Evolutionary conservation across 208 protist genomes (phyloP).

Genomic region (Borovskyia barvae): DNA sequence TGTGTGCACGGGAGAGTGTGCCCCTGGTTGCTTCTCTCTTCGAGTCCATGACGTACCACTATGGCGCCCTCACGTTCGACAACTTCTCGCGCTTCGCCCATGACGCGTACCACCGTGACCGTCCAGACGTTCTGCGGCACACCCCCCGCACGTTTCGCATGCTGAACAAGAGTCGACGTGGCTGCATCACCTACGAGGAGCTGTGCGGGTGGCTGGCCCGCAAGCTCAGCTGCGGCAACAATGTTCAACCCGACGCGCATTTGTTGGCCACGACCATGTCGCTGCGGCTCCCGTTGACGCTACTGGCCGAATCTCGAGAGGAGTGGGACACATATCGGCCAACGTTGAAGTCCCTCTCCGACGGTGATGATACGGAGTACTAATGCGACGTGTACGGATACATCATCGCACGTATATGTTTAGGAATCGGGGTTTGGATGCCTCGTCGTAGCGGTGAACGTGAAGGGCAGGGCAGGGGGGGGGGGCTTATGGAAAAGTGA

Average conservation of each 20-base stretch:
- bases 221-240: conserved; percentile 73
- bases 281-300: conserved; percentile 64
- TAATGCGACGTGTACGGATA: too few relatives aligned
- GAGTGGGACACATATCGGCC: conserved; percentile 55
- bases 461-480: too few relatives aligned
- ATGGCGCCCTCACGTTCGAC: conserved; percentile 58
- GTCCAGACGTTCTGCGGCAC: conserved; percentile 65
- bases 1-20: conserved; percentile 74
- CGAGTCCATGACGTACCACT: conserved; percentile 50
- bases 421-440: too few relatives aligned
- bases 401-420: too few relatives aligned
- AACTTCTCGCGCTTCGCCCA: conserved; percentile 56
- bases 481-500: too few relatives aligned
- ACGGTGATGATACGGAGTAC: conserved; percentile 64
- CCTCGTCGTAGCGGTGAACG: too few relatives aligned
- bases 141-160: conserved; percentile 77
- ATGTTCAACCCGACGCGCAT: conserved; percentile 62
- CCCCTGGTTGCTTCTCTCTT: conserved; percentile 61
- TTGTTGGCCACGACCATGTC: conserved; percentile 71
- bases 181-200: conserved; percentile 83
- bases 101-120: conserved; percentile 67
- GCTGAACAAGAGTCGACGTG: conserved; percentile 71
- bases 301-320: conserved; percentile 54
- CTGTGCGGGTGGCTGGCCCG: conserved; percentile 83
- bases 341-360: conserved; percentile 52